Base-by-base conservation (phyloP, 2,329 filamentous ascomycete species). In the Xylariaceae sp. region DNA sequence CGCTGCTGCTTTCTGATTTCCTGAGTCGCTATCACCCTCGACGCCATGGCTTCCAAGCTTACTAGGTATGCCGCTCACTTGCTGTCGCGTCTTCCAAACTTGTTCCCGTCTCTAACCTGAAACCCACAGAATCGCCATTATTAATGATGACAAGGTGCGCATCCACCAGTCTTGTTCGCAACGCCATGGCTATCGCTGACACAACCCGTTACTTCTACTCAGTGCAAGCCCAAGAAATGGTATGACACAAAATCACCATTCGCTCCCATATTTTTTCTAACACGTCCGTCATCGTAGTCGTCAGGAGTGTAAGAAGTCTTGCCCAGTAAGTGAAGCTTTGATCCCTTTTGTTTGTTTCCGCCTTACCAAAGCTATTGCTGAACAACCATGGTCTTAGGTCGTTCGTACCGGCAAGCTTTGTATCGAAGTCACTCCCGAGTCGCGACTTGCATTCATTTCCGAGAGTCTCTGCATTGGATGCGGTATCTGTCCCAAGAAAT, bases 401-500 rank as follows among this genome's bases (percentile, higher is more conserved):
- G 94, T 99, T 63, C 89, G 93, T 67, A 96, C 92, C 55, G 94
- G 94, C 75, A 97, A 97, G 80, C 86, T 95, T 62, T 96, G 92
- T 75, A 97, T 97, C 71, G 93, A 99, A 79, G 95, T 99, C 66
- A 80, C 82, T 48, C 78, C 89, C 58, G 83, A 89, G 53, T 95
- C 93, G 61, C 93, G 93, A 69, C 93, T 99, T 65, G 94, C 94
- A 71, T 99, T 97, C 81, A 96, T 99, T 68, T 97, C 93, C 61
- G 94, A 99, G 74, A 85, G 84, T 59, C 84, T 97, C 57, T 97
- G 93, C 72, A 97, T 97, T 67, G 94, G 94, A 74, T 99, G 95
- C 70, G 95, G 94, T 86, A 99, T 99, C 77, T 99, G 95, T 74
- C 91, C 93, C 42, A 99, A 99, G 80, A 97, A 97, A 75, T 99